Evolutionary conservation across 441 rosid species (phyloP).

Genomic region (Iberis amara): DNA sequence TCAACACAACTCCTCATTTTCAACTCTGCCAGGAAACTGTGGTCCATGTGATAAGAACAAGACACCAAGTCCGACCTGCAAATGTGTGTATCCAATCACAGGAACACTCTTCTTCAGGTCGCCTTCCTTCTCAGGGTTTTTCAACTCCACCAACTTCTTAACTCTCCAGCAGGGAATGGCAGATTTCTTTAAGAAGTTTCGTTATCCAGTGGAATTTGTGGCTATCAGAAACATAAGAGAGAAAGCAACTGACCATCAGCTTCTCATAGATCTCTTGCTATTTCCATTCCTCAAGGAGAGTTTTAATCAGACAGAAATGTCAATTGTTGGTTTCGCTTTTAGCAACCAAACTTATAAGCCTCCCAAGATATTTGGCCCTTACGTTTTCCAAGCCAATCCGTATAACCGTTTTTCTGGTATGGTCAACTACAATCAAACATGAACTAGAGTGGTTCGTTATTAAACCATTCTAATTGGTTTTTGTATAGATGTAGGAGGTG

Average conservation of each 20-base stretch:
- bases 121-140: conserved; percentile 52
- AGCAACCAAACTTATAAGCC: conserved; percentile 57
- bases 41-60: conserved; percentile 31
- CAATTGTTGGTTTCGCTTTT: conserved; percentile 34
- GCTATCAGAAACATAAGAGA: conserved; percentile 44
- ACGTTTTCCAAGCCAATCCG: conserved; percentile 27
- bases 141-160: conserved; percentile 28
- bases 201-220: conserved; percentile 51
- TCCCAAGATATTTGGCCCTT: conserved; percentile 51
- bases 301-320: conserved; percentile 36
- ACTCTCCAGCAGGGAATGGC: conserved; percentile 21
- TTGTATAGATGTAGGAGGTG: too few relatives aligned
- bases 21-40: conserved; percentile 39
- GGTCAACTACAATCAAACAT: conserved; percentile 5
- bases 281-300: conserved; percentile 61
- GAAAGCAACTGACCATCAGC: conserved; percentile 32
- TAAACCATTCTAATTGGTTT: too few relatives aligned
- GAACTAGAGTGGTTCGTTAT: too few relatives aligned
- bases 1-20: conserved; percentile 25
- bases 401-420: conserved; percentile 41
- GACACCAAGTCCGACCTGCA: conserved; percentile 49
- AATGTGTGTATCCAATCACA: conserved; percentile 44
- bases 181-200: background rate
- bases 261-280: conserved; percentile 37
- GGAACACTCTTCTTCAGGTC: conserved; percentile 57